Conservation (phyloP, 2,329 filamentous ascomycete species). For the Sporothrix sp. region DNA sequence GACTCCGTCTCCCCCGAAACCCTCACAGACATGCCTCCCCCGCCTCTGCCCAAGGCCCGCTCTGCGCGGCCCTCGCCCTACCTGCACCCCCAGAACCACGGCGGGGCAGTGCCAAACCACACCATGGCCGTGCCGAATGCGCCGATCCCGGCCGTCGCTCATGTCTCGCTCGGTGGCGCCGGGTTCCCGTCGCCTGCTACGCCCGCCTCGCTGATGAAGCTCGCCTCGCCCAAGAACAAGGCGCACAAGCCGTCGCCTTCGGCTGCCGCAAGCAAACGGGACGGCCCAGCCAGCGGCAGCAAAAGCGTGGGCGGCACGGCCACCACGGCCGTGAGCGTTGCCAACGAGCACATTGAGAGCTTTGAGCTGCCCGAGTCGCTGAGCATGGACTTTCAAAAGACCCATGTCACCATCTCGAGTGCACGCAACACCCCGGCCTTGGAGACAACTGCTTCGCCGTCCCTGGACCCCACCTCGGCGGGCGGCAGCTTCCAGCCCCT, state of each 20-base stretch:
- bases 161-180: constrained; percentile 17
- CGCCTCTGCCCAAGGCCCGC: constrained; percentile 54
- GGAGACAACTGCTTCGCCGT: constrained; percentile 20
- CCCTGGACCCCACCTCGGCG: constrained; percentile 30
- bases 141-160: background rate
- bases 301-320: constrained; percentile 4
- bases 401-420: constrained; percentile 34
- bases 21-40: constrained; percentile 56
- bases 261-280: constrained; percentile 23
- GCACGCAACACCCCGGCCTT: constrained; percentile 29
- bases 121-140: constrained; percentile 5
- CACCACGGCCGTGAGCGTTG: constrained; percentile 11
- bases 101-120: constrained; percentile 1
- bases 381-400: constrained; percentile 37
- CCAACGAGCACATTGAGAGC: constrained; percentile 45
- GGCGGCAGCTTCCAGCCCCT: constrained; percentile 44
- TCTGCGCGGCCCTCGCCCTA: constrained; percentile 60
- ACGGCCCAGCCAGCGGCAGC: constrained; percentile 23
- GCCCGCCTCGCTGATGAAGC: constrained; percentile 78
- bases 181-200: constrained; percentile 59
- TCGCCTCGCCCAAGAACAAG: constrained; percentile 42
- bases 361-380: constrained; percentile 66
- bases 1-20: constrained; percentile 55
- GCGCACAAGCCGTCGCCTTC: constrained; percentile 14
- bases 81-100: constrained; percentile 44